A percentile compares a stretch with the other conserved stretches of the same genome.
phyloP scores from a whole-genome alignment of 176 grass and related monocot species.

The Carex cristatella region DNA sequence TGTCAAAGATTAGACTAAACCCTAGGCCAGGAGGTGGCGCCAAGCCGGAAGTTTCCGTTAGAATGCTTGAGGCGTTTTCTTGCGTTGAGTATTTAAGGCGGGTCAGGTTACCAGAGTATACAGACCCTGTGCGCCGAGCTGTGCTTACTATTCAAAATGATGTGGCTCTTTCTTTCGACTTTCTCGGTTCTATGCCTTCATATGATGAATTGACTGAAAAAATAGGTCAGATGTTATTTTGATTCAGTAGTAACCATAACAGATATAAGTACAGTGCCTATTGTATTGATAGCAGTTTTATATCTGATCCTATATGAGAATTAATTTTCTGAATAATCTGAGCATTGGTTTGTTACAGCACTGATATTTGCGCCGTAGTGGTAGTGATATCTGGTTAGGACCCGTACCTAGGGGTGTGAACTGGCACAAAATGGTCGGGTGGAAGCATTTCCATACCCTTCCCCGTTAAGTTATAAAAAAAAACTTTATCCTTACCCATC shows the following conservation, averaged over 20 bases:
- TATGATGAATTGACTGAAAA: conserved; percentile 67
- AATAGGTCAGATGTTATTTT: conserved; percentile 38
- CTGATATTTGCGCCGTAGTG: neutral
- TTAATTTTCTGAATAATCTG: neutral
- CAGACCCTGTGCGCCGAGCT: conserved; percentile 54
- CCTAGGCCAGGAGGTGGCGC: conserved; percentile 34
- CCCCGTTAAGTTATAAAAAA: too few species aligned
- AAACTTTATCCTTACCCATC: too few species aligned
- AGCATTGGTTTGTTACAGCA: neutral
- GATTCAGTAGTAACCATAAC: neutral
- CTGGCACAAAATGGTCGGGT: too few species aligned
- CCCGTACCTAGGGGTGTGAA: too few species aligned
- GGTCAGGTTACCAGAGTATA: conserved; percentile 77
- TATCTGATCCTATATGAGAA: neutral
- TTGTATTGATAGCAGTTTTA: neutral
- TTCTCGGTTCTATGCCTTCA: conserved; percentile 65
- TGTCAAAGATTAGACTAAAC: conserved; percentile 53
- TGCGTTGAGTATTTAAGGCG: conserved; percentile 88
- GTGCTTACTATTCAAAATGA: conserved; percentile 65
- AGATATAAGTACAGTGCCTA: neutral
- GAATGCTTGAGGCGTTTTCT: conserved; percentile 69
- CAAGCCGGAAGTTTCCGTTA: conserved; percentile 48
- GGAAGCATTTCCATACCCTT: too few species aligned
- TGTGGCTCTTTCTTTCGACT: conserved; percentile 31
- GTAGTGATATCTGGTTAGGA: neutral